Evolutionary conservation across 768 basidiomycete genomes (phyloP), one percentile per base, ranked within the genome.

Genomic region (Holtermanniella nyarrowii): DNA sequence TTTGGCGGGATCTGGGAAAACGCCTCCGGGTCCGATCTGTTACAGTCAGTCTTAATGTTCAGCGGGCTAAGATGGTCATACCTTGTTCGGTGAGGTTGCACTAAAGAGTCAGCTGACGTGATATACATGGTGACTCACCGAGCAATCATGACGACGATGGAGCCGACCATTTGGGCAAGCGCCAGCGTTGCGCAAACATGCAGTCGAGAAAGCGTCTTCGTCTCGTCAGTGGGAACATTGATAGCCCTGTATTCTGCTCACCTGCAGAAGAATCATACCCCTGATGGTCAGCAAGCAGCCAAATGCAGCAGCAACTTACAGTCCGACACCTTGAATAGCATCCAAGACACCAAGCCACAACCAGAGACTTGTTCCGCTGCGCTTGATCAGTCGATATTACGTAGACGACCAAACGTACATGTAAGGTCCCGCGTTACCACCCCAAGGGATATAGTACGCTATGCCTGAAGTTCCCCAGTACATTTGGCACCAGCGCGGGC

Each of bases 401-500:
- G 27, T 20, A 26, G 45, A 48, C 14, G 20, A 45, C 16, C 16
- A 2, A 11, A 60, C 64, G 55, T 44, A 68, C 50, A 93, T 80
- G 68, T 91, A 95, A 21, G 89, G 87, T 16, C 90, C 90, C 3
- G 77, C 81, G 11, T 66, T 66, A 11, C 90, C 88, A 2, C 85
- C 90, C 90, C 90, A 95, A 3, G 90, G 88, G 53, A 95, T 84
- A 68, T 93, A 95, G 14, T 90, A 74, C 3, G 87, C 90, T 42
- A 95, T 78, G 26, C 88, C 89, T 3, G 89, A 93, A 7, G 88
- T 90, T 62, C 90, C 89, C 90, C 90, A 95, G 44, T 90, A 74
- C 81, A 90, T 93, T 76, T 93, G 90, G 76, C 90, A 93, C 90
- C 90, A 95, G 63, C 87, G 74, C 11, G 90, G 90, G 24, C 88